Conservation (phyloP, 139 green algal genomes). For the Micractinium conductrix region DNA sequence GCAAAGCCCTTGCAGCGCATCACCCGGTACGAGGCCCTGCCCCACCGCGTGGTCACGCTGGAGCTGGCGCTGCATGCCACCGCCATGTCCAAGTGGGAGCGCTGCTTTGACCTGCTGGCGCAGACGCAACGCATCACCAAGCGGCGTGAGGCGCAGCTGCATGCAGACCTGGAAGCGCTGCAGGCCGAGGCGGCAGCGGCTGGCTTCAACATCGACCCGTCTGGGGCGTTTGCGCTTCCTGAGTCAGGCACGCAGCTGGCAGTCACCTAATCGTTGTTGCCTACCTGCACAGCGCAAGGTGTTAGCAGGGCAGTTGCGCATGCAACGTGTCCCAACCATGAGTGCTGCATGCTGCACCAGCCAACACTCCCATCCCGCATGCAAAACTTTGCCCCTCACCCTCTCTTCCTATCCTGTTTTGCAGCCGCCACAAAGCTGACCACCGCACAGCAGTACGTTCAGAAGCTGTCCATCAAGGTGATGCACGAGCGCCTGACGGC, state of each 20-base stretch:
- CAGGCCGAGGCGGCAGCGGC: too few species aligned
- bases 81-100: not conserved
- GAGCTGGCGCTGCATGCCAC: not conserved
- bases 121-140: too few species aligned
- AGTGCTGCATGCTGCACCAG: too few species aligned
- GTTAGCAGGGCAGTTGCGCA: too few species aligned
- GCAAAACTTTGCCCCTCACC: too few species aligned
- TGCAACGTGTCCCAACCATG: too few species aligned
- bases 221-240: too few species aligned
- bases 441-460: not conserved
- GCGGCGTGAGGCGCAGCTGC: not conserved
- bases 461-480: not conserved
- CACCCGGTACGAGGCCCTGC: not conserved
- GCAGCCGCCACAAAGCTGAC: not conserved
- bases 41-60: not conserved
- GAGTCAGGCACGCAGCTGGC: too few species aligned
- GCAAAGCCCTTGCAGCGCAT: not conserved
- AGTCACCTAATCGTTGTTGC: too few species aligned
- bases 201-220: not conserved
- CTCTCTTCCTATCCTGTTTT: too few species aligned
- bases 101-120: not conserved
- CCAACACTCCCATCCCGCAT: too few species aligned
- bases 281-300: too few species aligned
- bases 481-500: not conserved
- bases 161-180: not conserved